Evolutionary conservation across 139 green algal species (phyloP).

Genomic region (Chlorella sp.): DNA sequence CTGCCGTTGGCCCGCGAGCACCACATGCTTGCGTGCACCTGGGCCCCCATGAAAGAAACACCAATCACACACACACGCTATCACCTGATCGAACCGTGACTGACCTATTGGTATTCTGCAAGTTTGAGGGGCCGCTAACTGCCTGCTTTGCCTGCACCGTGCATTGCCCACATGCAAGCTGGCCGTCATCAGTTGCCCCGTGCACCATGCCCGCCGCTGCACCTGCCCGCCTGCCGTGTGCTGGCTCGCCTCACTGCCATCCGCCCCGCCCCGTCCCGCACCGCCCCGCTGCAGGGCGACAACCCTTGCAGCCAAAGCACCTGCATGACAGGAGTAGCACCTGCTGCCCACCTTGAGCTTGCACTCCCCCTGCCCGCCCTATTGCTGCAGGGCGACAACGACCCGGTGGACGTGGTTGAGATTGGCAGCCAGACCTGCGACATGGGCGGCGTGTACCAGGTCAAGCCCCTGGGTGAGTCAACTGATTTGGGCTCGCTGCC

Average conservation of each 20-base stretch:
- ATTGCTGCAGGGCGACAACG: conserved; percentile 92
- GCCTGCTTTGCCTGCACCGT: not conserved
- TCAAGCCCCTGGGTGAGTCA: conserved; percentile 40
- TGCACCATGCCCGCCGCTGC: not conserved
- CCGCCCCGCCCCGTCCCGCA: no score
- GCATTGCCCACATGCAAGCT: not conserved
- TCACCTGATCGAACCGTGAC: conserved; percentile 11
- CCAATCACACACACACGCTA: conserved; percentile 34
- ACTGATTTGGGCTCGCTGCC: no score
- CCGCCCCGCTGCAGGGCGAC: not conserved
- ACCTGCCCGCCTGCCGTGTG: not conserved
- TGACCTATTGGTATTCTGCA: conserved; percentile 45
- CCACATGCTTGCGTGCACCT: not conserved
- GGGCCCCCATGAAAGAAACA: conserved; percentile 38
- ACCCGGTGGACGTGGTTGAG: conserved; percentile 99
- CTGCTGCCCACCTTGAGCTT: no score
- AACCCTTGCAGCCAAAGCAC: no score
- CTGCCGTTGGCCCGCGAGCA: no score
- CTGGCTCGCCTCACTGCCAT: not conserved
- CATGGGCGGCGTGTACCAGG: conserved; percentile 91
- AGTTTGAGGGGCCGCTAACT: conserved; percentile 35
- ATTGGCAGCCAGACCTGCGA: conserved; percentile 76
- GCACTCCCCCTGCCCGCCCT: not conserved
- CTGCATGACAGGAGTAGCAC: no score
- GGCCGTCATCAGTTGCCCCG: no score